Conservation (phyloP, 2,329 filamentous ascomycete species). For the Coleophoma crateriformis region DNA sequence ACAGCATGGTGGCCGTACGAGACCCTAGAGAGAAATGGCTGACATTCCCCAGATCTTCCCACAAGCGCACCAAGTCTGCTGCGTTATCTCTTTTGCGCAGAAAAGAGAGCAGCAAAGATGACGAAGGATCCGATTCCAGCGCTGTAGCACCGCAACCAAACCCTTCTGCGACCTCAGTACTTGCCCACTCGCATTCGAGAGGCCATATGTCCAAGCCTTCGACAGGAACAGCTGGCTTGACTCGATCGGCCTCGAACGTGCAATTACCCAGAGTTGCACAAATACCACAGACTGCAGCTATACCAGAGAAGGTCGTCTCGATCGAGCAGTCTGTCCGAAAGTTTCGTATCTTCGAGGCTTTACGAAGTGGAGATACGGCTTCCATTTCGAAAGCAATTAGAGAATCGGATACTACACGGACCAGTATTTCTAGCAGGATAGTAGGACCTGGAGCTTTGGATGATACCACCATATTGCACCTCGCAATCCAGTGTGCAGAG, state of each 20-base stretch:
- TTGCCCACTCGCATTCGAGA: conserved; percentile 16
- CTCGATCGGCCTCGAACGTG: conserved; percentile 20
- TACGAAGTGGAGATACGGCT: conserved; percentile 84
- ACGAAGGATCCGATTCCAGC: conserved; percentile 23
- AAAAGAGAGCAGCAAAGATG: conserved; percentile 30
- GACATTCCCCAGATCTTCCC: conserved; percentile 13
- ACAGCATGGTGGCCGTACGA: not conserved
- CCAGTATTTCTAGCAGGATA: conserved; percentile 36
- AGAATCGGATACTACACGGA: conserved; percentile 42
- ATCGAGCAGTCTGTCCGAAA: conserved; percentile 93
- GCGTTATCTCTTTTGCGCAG: conserved; percentile 48
- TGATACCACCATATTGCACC: conserved; percentile 85
- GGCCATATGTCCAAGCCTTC: conserved; percentile 20
- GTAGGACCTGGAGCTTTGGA: conserved; percentile 43
- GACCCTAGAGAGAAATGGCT: not conserved
- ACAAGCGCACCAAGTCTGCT: conserved; percentile 48
- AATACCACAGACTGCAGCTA: conserved; percentile 2
- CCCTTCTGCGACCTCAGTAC: conserved; percentile 15
- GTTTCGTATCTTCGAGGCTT: conserved; percentile 88
- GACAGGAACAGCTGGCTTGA: conserved; percentile 20
- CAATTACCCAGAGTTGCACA: conserved; percentile 11
- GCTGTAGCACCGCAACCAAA: conserved; percentile 18
- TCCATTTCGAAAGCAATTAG: conserved; percentile 83
- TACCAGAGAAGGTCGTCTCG: conserved; percentile 33
- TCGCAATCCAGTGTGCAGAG: conserved; percentile 94